Conservation (phyloP, 768 basidiomycete species). For the Russula lepida region DNA sequence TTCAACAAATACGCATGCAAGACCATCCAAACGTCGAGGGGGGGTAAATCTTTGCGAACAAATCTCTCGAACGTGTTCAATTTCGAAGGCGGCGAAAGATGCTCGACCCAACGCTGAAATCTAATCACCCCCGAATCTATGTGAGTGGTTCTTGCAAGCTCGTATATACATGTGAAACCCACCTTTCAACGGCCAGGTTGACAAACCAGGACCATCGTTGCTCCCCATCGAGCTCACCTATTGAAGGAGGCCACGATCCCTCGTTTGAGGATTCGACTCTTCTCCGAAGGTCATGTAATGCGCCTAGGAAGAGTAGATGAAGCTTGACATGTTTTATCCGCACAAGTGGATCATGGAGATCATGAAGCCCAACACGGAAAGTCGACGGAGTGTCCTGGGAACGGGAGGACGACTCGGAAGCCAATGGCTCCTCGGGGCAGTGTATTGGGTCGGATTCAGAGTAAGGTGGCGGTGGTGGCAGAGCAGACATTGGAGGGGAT, state of each 20-base stretch:
- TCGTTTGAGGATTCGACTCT: not conserved
- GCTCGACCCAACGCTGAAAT: slow-evolving; percentile 30
- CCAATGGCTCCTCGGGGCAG: not conserved
- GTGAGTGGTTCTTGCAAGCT: not conserved
- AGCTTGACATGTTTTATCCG: slow-evolving; percentile 1
- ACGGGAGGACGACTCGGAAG: slow-evolving; percentile 6
- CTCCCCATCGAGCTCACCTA: slow-evolving; percentile 22
- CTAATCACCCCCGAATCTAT: slow-evolving; percentile 17
- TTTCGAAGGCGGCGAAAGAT: slow-evolving; percentile 16
- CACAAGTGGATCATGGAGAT: slow-evolving; percentile 7
- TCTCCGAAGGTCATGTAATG: slow-evolving; percentile 7
- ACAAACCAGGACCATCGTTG: slow-evolving; percentile 36
- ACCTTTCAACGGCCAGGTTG: slow-evolving; percentile 33
- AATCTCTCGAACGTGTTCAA: slow-evolving; percentile 24
- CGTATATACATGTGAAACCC: not conserved
- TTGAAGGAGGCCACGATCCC: not conserved
- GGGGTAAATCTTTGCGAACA: slow-evolving; percentile 25
- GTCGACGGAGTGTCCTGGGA: not conserved
- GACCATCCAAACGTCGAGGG: slow-evolving; percentile 36
- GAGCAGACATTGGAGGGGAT: not conserved
- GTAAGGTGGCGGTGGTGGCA: slow-evolving; percentile 7
- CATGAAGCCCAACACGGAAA: slow-evolving; percentile 10
- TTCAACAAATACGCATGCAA: slow-evolving; percentile 37
- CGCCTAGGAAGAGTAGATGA: slow-evolving; percentile 8
- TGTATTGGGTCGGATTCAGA: slow-evolving; percentile 2